Evolutionary conservation across 768 basidiomycete species (phyloP).

Genomic region (Tubosaeta sp.): DNA sequence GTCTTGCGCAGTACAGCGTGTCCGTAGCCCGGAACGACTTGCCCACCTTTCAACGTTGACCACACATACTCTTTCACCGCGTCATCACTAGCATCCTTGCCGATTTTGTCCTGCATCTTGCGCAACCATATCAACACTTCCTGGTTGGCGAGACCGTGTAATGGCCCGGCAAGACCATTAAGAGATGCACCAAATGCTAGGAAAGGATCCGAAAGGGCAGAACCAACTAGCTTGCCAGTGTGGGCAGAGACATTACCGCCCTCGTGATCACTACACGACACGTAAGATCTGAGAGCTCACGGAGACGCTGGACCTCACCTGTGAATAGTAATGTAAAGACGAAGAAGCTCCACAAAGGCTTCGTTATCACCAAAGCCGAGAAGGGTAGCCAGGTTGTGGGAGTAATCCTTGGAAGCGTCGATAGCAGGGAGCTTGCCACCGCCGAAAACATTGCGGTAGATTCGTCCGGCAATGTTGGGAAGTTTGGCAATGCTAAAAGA

Average conservation of each 20-base stretch:
- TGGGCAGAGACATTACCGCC: slow-evolving; percentile 98
- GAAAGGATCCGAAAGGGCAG: slow-evolving; percentile 97
- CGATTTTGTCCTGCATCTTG: slow-evolving; percentile 89
- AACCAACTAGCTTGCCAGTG: slow-evolving; percentile 89
- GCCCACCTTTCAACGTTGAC: slow-evolving; percentile 88
- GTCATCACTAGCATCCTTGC: slow-evolving; percentile 80
- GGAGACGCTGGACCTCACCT: slow-evolving; percentile 39
- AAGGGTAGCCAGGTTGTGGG: slow-evolving; percentile 81
- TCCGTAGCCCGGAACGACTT: slow-evolving; percentile 92
- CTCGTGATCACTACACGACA: slow-evolving; percentile 75
- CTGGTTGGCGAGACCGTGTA: slow-evolving; percentile 97
- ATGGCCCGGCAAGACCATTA: slow-evolving; percentile 94
- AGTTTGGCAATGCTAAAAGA: slow-evolving; percentile 83
- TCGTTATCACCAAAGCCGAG: slow-evolving; percentile 88
- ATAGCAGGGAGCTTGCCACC: slow-evolving; percentile 85
- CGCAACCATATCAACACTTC: slow-evolving; percentile 93
- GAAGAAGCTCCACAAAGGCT: slow-evolving; percentile 89
- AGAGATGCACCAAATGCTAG: slow-evolving; percentile 88
- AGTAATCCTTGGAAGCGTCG: slow-evolving; percentile 82
- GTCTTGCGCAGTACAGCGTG: slow-evolving; percentile 87
- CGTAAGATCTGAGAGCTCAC: background rate
- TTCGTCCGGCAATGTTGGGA: slow-evolving; percentile 92
- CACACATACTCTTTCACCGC: slow-evolving; percentile 92
- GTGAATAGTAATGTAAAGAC: slow-evolving; percentile 97
- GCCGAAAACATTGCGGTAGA: slow-evolving; percentile 85